Percentiles rank a stretch among this genome's conserved stretches.
Conservation (phyloP, 2,329 filamentous ascomycete genomes). For the Colletotrichum sp. region DNA sequence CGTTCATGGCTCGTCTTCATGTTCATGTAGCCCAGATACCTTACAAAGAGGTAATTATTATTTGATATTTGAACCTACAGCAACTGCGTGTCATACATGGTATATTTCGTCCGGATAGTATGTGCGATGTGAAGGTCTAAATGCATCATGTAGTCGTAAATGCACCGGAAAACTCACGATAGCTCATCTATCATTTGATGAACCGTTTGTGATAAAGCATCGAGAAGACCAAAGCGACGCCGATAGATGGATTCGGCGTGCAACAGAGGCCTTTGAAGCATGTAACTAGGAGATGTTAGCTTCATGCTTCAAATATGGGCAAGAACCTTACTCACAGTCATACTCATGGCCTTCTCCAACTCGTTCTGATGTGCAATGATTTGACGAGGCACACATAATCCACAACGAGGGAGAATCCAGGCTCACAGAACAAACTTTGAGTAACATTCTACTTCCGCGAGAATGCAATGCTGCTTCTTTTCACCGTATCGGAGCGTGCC, state of each 20-base stretch:
- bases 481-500: neutral
- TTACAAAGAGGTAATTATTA: no score
- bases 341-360: neutral
- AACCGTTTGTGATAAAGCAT: neutral
- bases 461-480: neutral
- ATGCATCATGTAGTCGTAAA: neutral
- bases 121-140: neutral
- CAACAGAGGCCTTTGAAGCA: neutral
- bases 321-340: neutral
- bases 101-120: neutral
- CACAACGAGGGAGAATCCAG: neutral
- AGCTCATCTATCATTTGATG: neutral
- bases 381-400: neutral
- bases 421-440: neutral
- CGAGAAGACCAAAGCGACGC: neutral
- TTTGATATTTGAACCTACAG: neutral
- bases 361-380: neutral
- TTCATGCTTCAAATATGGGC: neutral
- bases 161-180: neutral
- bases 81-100: neutral
- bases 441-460: neutral
- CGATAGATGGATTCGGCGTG: neutral
- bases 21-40: no score
- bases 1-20: neutral
- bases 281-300: neutral